Conservation (phyloP, 805 yeast genomes). For the Kodamaea fukazawae region DNA sequence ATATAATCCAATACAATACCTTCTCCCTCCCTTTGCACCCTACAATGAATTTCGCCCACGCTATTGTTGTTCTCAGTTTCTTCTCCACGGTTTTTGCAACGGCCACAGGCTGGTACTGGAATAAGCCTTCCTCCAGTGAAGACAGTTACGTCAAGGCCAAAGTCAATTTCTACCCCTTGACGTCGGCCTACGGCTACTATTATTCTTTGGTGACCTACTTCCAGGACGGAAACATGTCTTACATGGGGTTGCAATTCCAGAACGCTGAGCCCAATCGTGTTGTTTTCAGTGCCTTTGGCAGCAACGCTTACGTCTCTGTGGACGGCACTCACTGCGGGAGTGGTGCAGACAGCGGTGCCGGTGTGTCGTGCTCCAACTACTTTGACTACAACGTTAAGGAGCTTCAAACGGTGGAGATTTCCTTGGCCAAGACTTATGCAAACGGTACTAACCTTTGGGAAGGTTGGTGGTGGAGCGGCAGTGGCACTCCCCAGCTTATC, state of each 20-base stretch:
- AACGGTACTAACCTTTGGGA: slow-evolving; percentile 4
- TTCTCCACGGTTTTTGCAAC: no score
- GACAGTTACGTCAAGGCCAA: no score
- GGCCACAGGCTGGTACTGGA: no score
- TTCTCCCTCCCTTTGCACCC: no score
- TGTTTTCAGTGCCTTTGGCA: slow-evolving; percentile 10
- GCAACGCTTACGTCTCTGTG: background rate
- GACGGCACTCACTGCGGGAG: slow-evolving; percentile 3
- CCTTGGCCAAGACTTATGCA: background rate
- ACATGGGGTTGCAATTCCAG: slow-evolving; percentile 3
- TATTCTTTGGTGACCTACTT: background rate
- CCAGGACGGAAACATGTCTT: background rate
- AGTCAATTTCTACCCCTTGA: background rate
- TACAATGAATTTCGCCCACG: no score
- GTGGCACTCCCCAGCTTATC: background rate
- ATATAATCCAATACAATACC: no score
- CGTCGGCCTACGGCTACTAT: background rate
- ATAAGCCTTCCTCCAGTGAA: no score
- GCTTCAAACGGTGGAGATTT: background rate
- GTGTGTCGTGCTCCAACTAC: slow-evolving; percentile 6
- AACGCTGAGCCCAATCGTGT: background rate
- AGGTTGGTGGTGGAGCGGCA: background rate
- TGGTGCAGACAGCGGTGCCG: slow-evolving; percentile 11
- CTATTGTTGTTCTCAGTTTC: no score
- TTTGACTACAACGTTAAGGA: background rate